Evolutionary conservation across 1,284 basidiomycete species (phyloP).

Genomic region (Cystobasidium sp.): DNA sequence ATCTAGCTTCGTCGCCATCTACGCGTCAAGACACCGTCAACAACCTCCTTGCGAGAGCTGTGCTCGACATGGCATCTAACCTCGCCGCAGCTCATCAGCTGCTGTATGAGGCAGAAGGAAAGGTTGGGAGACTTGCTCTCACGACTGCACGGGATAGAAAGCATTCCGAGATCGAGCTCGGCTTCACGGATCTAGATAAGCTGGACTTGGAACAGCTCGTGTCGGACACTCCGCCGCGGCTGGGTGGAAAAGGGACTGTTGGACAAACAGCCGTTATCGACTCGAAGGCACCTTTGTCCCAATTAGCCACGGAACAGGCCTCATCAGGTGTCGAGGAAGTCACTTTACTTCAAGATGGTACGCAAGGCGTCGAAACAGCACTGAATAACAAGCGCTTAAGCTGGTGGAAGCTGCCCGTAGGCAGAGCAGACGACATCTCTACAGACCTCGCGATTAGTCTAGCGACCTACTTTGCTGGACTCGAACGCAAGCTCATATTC

Average conservation of each 20-base stretch:
- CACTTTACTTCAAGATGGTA: slow-evolving; percentile 31
- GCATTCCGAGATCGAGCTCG: slow-evolving; percentile 42
- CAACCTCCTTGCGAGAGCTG: slow-evolving; percentile 1
- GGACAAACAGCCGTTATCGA: slow-evolving; percentile 6
- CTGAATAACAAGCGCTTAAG: slow-evolving; percentile 23
- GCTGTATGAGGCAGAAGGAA: slow-evolving; percentile 25
- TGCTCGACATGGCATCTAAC: slow-evolving; percentile 17
- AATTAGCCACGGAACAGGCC: too few species aligned
- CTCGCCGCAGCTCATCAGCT: slow-evolving; percentile 17
- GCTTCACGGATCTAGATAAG: slow-evolving; percentile 39
- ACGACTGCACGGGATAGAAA: slow-evolving; percentile 26
- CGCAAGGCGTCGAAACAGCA: slow-evolving; percentile 20
- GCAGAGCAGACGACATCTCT: slow-evolving; percentile 42
- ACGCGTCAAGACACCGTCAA: neutral
- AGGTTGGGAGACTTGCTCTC: slow-evolving; percentile 24
- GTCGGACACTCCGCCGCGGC: slow-evolving; percentile 9
- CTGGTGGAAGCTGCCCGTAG: slow-evolving; percentile 45
- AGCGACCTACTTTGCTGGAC: slow-evolving; percentile 23
- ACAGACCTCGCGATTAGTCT: slow-evolving; percentile 36
- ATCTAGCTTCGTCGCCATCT: neutral
- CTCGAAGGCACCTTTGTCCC: neutral
- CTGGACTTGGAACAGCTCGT: slow-evolving; percentile 33
- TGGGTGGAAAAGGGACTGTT: neutral
- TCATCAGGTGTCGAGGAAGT: slow-evolving; percentile 15
- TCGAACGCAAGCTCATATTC: slow-evolving; percentile 43